phyloP scores from a whole-genome alignment of 140 eudicot species.

The Bidens hawaiensis region DNA sequence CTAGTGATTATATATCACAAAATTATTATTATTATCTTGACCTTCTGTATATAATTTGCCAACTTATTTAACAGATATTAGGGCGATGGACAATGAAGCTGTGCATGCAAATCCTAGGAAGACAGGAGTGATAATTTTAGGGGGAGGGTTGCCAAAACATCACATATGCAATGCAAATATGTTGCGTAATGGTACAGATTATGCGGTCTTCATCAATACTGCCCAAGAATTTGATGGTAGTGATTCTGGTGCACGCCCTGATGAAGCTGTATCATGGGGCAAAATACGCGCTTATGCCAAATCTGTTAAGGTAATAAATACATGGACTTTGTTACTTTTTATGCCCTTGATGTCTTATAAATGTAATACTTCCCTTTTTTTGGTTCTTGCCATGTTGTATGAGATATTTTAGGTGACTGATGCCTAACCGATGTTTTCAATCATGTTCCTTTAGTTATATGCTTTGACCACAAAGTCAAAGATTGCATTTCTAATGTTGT shows the following conservation, averaged over 20 bases:
- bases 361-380: not conserved
- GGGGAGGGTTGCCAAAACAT: constrained; percentile 95
- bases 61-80: constrained; percentile 41
- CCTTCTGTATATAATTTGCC: too few species aligned
- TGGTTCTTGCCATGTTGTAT: not conserved
- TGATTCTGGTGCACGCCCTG: too few species aligned
- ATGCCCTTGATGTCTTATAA: not conserved
- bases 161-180: constrained; percentile 91
- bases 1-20: too few species aligned
- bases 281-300: too few species aligned
- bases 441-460: too few species aligned
- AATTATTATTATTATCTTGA: too few species aligned
- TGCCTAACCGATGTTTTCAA: not conserved
- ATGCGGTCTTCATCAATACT: too few species aligned
- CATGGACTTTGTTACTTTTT: not conserved
- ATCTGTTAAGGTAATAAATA: too few species aligned
- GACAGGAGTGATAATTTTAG: constrained; percentile 84
- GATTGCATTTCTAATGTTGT: too few species aligned
- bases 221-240: too few species aligned
- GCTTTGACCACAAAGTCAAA: not conserved
- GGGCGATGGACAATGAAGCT: constrained; percentile 77
- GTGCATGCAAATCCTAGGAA: constrained; percentile 78
- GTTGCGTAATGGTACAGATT: constrained; percentile 99
- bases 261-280: too few species aligned
- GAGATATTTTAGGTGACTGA: too few species aligned